Evolutionary conservation across 2,329 filamentous ascomycete species (phyloP), one percentile per base, ranked within the genome.

Genomic region (Apiospora saccharicola): DNA sequence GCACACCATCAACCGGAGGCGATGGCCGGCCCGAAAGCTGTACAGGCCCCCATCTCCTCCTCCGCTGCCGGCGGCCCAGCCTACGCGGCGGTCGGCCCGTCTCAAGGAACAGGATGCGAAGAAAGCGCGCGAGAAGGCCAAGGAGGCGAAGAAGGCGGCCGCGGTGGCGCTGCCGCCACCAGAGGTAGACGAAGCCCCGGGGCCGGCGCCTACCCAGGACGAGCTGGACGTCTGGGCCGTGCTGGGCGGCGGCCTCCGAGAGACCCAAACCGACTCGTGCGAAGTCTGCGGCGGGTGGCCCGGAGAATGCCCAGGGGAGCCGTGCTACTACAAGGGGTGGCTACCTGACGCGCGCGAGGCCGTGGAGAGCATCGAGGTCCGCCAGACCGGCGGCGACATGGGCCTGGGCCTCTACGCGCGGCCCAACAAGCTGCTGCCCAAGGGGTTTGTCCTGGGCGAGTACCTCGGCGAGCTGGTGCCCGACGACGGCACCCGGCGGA

Each of bases 401-500:
- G 67, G 67, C 37, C 16, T 44, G 6, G 67, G 67, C n/a, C 6
- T 68, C 13, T 44, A 8, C 16, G 13, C 24, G 13, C 12, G 13
- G 10, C 19, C 2, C 6, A 4, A n/a, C 14, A 6, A 3, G 3
- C 51, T 14, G 14, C 24, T 44, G 37, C 13, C 19, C 13, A 3
- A 24, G 34, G 37, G 19, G 1, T 8, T 3, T 13, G 14, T 24
- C 34, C 37, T 68, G 10, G 67, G 19, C 4, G 34, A 68, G 67
- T 68, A 68, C 34, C 37, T 68, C 7, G 67, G 67, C 67, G 67
- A 68, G 16, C 44, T 68, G 13, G 6, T 43, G 12, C 67, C 67
- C 37, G 8, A 6, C 26, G 5, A 10, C 6, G 2, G 16, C 13
- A 14, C 13, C 4, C 6, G 16, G 16, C 4, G 26, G 26, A 49